phyloP scores from a whole-genome alignment of 495 filamentous ascomycete genomes.

The Lophium mytilinum region DNA sequence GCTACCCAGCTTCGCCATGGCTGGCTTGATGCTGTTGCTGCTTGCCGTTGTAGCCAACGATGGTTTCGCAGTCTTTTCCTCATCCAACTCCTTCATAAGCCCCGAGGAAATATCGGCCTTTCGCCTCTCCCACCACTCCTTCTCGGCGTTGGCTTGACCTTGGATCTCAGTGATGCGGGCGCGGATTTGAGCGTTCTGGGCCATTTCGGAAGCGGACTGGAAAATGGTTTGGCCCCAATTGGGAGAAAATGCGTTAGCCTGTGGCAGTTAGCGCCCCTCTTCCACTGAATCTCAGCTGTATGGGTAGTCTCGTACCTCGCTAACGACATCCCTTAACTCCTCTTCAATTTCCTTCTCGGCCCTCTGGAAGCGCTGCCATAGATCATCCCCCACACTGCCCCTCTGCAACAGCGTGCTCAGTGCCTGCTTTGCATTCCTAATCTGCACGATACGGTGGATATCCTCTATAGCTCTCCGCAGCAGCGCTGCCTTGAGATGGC shows the following conservation, averaged over 20 bases:
- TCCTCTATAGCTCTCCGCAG: conserved; percentile 84
- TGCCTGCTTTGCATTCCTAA: conserved; percentile 77
- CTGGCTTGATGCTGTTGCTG: neutral
- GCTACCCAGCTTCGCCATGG: conserved; percentile 37
- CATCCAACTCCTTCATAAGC: conserved; percentile 79
- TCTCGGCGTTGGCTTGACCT: conserved; percentile 58
- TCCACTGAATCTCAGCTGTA: too few species aligned
- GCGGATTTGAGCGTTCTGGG: conserved; percentile 56
- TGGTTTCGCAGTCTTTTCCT: conserved; percentile 30
- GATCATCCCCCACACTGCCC: conserved; percentile 89
- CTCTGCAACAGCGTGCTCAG: conserved; percentile 73
- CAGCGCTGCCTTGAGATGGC: conserved; percentile 81
- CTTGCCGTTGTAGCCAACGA: conserved; percentile 1
- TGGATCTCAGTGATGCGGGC: conserved; percentile 57
- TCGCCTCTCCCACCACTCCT: conserved; percentile 86
- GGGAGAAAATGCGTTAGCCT: conserved; percentile 80
- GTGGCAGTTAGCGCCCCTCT: neutral
- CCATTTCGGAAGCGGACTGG: conserved; percentile 84
- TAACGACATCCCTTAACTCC: conserved; percentile 85
- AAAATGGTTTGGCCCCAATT: conserved; percentile 93
- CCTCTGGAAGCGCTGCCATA: conserved; percentile 84
- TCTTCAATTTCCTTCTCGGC: conserved; percentile 98
- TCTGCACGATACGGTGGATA: conserved; percentile 77
- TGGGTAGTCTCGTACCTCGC: conserved; percentile 53
- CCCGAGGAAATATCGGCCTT: conserved; percentile 61